Evolutionary conservation across 805 yeast genomes (phyloP).

Genomic region (Candida schatavii): DNA sequence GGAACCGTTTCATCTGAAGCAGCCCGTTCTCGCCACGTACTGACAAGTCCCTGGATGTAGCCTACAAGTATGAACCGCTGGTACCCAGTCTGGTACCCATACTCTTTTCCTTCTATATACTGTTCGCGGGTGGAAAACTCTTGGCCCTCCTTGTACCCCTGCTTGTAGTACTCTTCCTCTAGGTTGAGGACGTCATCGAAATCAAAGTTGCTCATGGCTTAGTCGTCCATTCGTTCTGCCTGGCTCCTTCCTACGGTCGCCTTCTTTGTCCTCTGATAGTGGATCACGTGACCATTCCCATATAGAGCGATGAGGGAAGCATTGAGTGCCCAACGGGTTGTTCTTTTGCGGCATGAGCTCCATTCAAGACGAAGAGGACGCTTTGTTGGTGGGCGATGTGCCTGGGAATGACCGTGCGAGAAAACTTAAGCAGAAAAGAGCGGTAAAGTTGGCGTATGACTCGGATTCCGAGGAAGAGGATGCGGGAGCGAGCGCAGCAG

Average conservation of each 20-base stretch:
- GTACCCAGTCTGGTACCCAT: slow-evolving; percentile 77
- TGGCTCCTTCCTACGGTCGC: too few species aligned
- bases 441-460: slow-evolving; percentile 19
- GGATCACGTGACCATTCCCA: too few species aligned
- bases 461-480: slow-evolving; percentile 24
- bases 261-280: too few species aligned
- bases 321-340: too few species aligned
- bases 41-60: slow-evolving; percentile 52
- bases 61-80: slow-evolving; percentile 72
- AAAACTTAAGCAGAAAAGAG: slow-evolving; percentile 15
- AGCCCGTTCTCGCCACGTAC: slow-evolving; percentile 29
- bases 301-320: too few species aligned
- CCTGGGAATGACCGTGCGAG: slow-evolving; percentile 11
- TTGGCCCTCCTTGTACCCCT: slow-evolving; percentile 73
- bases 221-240: not conserved
- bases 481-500: too few species aligned
- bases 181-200: slow-evolving; percentile 50
- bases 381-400: slow-evolving; percentile 7
- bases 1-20: slow-evolving; percentile 3
- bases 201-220: slow-evolving; percentile 40
- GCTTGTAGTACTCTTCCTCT: slow-evolving; percentile 59
- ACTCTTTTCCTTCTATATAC: slow-evolving; percentile 73
- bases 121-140: slow-evolving; percentile 59
- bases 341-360: slow-evolving; percentile 4
- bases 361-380: slow-evolving; percentile 7